These are phyloP conservation scores for Alternaria viburni DNA, from an alignment of 2,329 filamentous ascomycete genomes.

Conservation along the genomic window DNA sequence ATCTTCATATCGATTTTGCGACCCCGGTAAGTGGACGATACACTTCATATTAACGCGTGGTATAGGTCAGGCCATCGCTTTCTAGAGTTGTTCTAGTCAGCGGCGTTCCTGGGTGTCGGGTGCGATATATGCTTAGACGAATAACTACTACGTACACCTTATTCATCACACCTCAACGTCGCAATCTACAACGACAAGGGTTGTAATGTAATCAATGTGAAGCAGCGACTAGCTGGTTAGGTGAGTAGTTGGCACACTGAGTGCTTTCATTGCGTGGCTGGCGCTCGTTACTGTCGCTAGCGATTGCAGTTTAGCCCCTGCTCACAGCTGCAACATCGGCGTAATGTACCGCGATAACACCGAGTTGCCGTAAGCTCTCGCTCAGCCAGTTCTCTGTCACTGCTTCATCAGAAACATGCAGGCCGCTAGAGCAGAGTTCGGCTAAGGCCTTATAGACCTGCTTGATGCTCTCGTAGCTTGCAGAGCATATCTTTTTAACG, in stretches of 20 bases:
- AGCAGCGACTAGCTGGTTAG: not conserved
- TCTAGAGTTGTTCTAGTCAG: not conserved
- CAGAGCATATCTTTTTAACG: not conserved
- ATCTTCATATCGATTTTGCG: not conserved
- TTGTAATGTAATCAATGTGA: not conserved
- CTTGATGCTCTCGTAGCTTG: not conserved
- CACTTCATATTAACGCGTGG: not conserved
- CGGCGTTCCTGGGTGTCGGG: not conserved
- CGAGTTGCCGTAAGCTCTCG: not conserved
- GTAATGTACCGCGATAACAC: conserved; percentile 1
- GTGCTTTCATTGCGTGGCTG: not conserved
- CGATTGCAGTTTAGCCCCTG: no score
- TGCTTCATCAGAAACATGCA: not conserved
- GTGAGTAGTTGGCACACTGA: not conserved
- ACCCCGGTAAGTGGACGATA: not conserved
- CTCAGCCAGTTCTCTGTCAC: not conserved
- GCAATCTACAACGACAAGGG: not conserved
- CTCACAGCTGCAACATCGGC: not conserved
- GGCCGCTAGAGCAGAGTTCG: not conserved
- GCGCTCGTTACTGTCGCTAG: not conserved
- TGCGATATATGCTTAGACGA: not conserved
- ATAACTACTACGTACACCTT: not conserved
- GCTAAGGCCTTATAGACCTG: not conserved
- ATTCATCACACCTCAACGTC: not conserved
- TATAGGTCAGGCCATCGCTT: not conserved